Conservation (phyloP, 768 basidiomycete species). For the Clitopilus hobsonii region DNA sequence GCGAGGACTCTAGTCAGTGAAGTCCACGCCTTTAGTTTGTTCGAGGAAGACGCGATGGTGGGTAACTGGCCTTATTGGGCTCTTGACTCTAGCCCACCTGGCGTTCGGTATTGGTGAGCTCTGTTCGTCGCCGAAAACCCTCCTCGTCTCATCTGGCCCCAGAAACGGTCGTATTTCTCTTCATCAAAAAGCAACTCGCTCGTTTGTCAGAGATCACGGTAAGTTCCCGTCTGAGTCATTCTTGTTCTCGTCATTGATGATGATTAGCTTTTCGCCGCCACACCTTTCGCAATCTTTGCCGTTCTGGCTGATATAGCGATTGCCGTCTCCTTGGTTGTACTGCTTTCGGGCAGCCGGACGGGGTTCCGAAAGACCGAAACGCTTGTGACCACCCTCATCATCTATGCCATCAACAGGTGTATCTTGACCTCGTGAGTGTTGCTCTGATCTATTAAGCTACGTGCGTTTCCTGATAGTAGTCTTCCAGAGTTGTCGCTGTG, state of each 20-base stretch:
- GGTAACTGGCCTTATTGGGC: conserved; percentile 21
- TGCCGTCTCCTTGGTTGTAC: conserved; percentile 34
- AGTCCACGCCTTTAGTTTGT: too few relatives aligned
- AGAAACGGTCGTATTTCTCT: conserved; percentile 31
- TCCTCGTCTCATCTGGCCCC: neutral
- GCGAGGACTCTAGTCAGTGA: too few relatives aligned
- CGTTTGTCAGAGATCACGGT: conserved; percentile 30
- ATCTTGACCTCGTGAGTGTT: conserved; percentile 39
- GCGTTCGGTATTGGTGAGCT: conserved; percentile 32
- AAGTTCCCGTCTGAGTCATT: neutral
- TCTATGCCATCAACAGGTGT: conserved; percentile 48
- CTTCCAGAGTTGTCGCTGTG: conserved; percentile 25
- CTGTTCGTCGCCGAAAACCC: neutral
- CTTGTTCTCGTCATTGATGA: neutral
- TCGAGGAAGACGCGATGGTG: conserved; percentile 24
- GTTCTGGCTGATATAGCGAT: conserved; percentile 43
- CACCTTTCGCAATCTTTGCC: conserved; percentile 39
- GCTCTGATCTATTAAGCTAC: neutral
- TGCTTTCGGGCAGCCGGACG: conserved; percentile 32
- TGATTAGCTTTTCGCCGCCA: conserved; percentile 31
- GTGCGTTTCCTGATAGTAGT: neutral
- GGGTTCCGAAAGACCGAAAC: conserved; percentile 32
- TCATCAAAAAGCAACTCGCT: conserved; percentile 29
- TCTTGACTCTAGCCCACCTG: conserved; percentile 23
- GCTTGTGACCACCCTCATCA: conserved; percentile 35